phyloP scores from a whole-genome alignment of 2,329 filamentous ascomycete species.

The Endothia cerciana region DNA sequence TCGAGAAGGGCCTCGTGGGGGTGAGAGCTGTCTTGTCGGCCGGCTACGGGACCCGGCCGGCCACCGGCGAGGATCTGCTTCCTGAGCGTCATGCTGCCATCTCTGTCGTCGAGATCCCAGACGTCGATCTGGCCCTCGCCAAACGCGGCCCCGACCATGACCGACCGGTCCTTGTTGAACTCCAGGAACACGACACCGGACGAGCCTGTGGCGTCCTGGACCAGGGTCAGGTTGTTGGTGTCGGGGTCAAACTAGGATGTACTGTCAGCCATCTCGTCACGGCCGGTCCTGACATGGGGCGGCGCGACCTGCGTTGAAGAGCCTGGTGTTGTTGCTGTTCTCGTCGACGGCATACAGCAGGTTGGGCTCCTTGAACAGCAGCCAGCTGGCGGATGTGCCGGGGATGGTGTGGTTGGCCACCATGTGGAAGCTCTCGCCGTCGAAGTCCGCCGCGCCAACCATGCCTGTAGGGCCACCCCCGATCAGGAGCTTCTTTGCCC shows the following conservation, averaged over 20 bases:
- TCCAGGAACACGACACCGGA: constrained; percentile 52
- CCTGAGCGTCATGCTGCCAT: constrained; percentile 24
- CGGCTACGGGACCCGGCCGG: constrained; percentile 31
- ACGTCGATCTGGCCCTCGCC: constrained; percentile 24
- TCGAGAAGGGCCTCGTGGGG: constrained; percentile 55
- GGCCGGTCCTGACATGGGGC: too few relatives aligned
- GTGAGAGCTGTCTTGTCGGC: constrained; percentile 38
- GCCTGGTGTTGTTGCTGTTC: constrained; percentile 44
- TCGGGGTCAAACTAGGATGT: constrained; percentile 38
- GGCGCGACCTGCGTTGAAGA: constrained; percentile 41
- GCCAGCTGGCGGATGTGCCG: constrained; percentile 48
- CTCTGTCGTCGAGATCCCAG: constrained; percentile 23
- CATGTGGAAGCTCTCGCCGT: constrained; percentile 45
- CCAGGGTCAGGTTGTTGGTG: constrained; percentile 37
- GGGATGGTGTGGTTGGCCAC: constrained; percentile 39
- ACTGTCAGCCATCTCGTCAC: not conserved
- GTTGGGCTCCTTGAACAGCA: constrained; percentile 46
- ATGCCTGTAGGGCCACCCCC: constrained; percentile 42
- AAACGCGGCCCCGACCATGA: constrained; percentile 41
- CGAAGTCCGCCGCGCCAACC: constrained; percentile 47
- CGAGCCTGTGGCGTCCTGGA: constrained; percentile 41
- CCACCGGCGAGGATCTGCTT: constrained; percentile 34
- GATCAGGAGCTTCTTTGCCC: constrained; percentile 43
- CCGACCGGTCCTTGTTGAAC: constrained; percentile 49
- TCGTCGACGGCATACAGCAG: constrained; percentile 54